Evolutionary conservation across 1,284 basidiomycete genomes (phyloP).

Genomic region (Sporisorium graminicola): DNA sequence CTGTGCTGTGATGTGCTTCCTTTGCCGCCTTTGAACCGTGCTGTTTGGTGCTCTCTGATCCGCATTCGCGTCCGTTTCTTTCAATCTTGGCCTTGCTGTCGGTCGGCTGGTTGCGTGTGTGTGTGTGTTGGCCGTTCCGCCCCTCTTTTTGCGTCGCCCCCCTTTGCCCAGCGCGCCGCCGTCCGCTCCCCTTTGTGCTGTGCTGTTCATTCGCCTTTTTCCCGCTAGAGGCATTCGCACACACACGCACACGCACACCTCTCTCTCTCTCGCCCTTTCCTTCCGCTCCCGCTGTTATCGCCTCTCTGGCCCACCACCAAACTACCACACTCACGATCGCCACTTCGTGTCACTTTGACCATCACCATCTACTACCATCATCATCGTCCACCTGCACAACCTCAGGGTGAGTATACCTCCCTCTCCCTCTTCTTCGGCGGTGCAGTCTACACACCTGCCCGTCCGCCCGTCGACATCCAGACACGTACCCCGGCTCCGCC

Average conservation of each 20-base stretch:
- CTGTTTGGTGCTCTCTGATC: conserved; percentile 4
- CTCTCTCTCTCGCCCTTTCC: conserved; percentile 22
- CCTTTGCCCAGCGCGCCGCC: not conserved
- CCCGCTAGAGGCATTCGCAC: not conserved
- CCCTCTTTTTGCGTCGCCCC: not conserved
- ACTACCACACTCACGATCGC: conserved; percentile 14
- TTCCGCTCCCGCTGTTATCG: conserved; percentile 27
- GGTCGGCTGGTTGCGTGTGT: conserved; percentile 10
- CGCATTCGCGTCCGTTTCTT: conserved; percentile 10
- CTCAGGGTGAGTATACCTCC: conserved; percentile 34
- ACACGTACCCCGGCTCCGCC: not conserved
- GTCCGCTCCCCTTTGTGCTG: not conserved
- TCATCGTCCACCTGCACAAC: conserved; percentile 32
- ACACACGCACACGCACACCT: not conserved
- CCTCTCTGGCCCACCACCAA: conserved; percentile 21
- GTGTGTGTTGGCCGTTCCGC: not conserved
- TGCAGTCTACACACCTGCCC: not conserved
- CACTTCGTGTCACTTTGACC: conserved; percentile 34
- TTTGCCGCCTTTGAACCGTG: conserved; percentile 20
- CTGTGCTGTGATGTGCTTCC: not conserved
- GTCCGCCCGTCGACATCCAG: conserved; percentile 18
- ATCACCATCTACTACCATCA: conserved; percentile 22
- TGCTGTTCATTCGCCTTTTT: not conserved
- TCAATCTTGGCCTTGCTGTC: conserved; percentile 2
- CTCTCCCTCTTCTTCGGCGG: not conserved